phyloP scores from a whole-genome alignment of 2,329 filamentous ascomycete species.

The Nigrograna mackinnonii region DNA sequence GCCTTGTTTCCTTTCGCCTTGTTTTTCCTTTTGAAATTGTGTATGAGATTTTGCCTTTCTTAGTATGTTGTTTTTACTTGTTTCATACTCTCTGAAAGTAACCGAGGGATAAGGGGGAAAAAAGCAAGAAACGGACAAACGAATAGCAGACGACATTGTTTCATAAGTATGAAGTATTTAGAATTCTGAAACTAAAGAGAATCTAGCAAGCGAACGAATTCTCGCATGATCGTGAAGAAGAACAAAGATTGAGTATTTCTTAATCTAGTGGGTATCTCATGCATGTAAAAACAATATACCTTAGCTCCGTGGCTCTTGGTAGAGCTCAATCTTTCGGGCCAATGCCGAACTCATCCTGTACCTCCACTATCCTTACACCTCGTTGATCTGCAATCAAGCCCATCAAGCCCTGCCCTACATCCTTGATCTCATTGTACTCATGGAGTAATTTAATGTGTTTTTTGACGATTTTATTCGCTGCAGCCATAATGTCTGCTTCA shows the following conservation, averaged over 20 bases:
- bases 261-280: too few relatives aligned
- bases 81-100: too few relatives aligned
- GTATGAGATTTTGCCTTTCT: not conserved
- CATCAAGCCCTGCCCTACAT: conserved; percentile 67
- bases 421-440: conserved; percentile 72
- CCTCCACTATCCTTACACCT: conserved; percentile 56
- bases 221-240: too few relatives aligned
- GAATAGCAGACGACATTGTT: too few relatives aligned
- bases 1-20: not conserved
- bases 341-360: conserved; percentile 54
- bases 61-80: not conserved
- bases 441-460: conserved; percentile 68
- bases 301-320: not conserved
- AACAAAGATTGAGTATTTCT: too few relatives aligned
- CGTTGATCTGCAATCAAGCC: conserved; percentile 69
- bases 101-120: too few relatives aligned
- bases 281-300: too few relatives aligned
- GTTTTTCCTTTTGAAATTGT: not conserved
- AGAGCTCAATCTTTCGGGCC: conserved; percentile 48
- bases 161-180: conserved; percentile 1
- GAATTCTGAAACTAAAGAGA: too few relatives aligned
- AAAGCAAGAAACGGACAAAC: too few relatives aligned
- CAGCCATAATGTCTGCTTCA: conserved; percentile 37
- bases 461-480: conserved; percentile 59
- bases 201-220: not conserved